Conservation (phyloP, 352 stramenopile genomes). For the Globisporangium megalacanthum region DNA sequence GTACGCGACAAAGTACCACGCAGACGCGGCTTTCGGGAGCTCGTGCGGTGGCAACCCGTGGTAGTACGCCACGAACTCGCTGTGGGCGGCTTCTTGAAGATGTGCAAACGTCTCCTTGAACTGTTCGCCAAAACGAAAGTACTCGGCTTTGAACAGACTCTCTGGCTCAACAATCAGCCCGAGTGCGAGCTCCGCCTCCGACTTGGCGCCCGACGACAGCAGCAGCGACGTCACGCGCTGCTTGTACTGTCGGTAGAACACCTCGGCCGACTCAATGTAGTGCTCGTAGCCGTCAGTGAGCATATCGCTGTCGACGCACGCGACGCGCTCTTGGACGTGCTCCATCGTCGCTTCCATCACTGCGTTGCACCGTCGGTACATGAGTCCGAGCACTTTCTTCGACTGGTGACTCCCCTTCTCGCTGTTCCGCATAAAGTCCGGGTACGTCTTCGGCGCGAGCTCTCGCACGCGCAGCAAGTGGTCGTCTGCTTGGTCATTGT, state of each 20-base stretch:
- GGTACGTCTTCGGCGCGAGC: slow-evolving; percentile 49
- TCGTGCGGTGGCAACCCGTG: slow-evolving; percentile 15
- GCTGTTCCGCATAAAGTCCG: slow-evolving; percentile 78
- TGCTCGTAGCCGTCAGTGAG: slow-evolving; percentile 44
- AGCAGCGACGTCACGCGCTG: slow-evolving; percentile 41
- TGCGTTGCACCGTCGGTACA: slow-evolving; percentile 63
- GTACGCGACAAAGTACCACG: slow-evolving; percentile 68
- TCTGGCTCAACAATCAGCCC: slow-evolving; percentile 64
- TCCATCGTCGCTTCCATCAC: slow-evolving; percentile 39
- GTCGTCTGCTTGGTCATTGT: slow-evolving; percentile 51
- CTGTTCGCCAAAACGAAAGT: slow-evolving; percentile 72
- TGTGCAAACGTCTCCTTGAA: slow-evolving; percentile 61
- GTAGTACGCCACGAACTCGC: slow-evolving; percentile 37
- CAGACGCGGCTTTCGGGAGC: slow-evolving; percentile 39
- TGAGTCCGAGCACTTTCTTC: slow-evolving; percentile 61
- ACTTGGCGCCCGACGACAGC: slow-evolving; percentile 52
- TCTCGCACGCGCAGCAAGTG: slow-evolving; percentile 50
- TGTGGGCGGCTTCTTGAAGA: slow-evolving; percentile 37
- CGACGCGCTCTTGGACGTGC: slow-evolving; percentile 12
- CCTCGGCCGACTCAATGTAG: slow-evolving; percentile 28
- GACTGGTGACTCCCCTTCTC: slow-evolving; percentile 64
- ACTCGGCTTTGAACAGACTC: slow-evolving; percentile 59
- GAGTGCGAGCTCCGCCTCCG: slow-evolving; percentile 62
- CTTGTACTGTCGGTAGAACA: slow-evolving; percentile 71
- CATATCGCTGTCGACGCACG: slow-evolving; percentile 44